Base-by-base conservation (phyloP, 1,284 basidiomycete genomes). In the Trametes polyzona region DNA sequence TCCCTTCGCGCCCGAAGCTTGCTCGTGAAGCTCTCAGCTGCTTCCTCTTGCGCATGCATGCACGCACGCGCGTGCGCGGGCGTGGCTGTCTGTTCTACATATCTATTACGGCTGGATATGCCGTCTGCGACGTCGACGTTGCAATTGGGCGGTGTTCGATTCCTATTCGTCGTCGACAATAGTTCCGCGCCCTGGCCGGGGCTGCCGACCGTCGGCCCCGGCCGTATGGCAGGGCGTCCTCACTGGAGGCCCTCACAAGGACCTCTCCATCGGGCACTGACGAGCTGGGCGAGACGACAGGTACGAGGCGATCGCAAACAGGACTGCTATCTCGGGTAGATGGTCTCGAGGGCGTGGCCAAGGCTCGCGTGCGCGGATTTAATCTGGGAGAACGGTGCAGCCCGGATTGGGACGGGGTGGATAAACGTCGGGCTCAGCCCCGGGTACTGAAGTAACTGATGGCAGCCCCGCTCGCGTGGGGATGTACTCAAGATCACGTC, bases 361-460 rank as follows among this genome's bases (percentile, higher is more conserved):
- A 40, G 36, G 47, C 24, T 24, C 24, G 39, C 40, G 26, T 7
- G 16, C 10, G 32, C 12, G 39, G 23, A 14, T 36, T 46, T 47
- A 47, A 54, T 41, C 52, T 35, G 52, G 52, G 44, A 47, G 30
- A 54, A 47, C 30, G 24, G 21, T 24, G 26, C 7, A 26, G 17
- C 36, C 44, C 17, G 42, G n/a, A 19, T n/a, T 4, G 26, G 10
- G n/a, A n/a, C n/a, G n/a, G n/a, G 36, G 33, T 46, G 52, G 52
- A 40, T 40, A 39, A 53, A 53, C 52, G 36, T 53, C 52, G 52
- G 51, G 11, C 23, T 35, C 23, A 23, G 19, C 30, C 39, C 49
- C 39, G 35, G 36, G 47, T 35, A 26, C 24, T 16, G n/a, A n/a
- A n/a, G n/a, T n/a, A n/a, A n/a, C n/a, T n/a, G n/a, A n/a, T n/a